phyloP scores from a whole-genome alignment of 2,329 filamentous ascomycete species.

The Basipetospora chlamydospora region DNA sequence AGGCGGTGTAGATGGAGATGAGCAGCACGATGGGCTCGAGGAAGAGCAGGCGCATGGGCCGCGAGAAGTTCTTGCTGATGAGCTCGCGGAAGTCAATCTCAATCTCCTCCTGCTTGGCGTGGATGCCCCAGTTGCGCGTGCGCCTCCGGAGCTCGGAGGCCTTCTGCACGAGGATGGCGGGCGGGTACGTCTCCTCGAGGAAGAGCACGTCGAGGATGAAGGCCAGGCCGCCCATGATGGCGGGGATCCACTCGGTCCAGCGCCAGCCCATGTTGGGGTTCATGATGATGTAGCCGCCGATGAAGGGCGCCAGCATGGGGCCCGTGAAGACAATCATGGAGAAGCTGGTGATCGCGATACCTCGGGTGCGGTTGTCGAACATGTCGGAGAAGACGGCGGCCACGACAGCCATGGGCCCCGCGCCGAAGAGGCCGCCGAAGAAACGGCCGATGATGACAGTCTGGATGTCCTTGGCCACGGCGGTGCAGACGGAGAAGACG shows the following conservation, averaged over 20 bases:
- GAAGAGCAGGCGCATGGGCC: constrained; percentile 50
- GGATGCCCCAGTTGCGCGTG: constrained; percentile 56
- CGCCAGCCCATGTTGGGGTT: constrained; percentile 50
- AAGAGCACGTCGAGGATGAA: constrained; percentile 46
- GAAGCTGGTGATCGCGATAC: constrained; percentile 29
- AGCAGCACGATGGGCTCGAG: constrained; percentile 55
- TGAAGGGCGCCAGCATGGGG: constrained; percentile 51
- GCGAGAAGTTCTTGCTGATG: constrained; percentile 50
- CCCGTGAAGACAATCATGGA: constrained; percentile 45
- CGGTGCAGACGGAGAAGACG: constrained; percentile 50
- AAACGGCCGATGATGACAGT: constrained; percentile 59
- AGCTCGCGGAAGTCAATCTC: constrained; percentile 51
- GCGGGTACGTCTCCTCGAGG: constrained; percentile 56
- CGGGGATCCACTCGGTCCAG: constrained; percentile 53
- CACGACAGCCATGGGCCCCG: constrained; percentile 52
- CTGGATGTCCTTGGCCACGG: constrained; percentile 52
- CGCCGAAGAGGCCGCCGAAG: constrained; percentile 59
- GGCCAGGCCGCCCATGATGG: constrained; percentile 48
- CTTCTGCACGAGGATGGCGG: constrained; percentile 47
- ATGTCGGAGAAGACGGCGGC: constrained; percentile 60
- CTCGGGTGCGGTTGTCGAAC: constrained; percentile 49
- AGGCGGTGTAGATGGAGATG: constrained; percentile 57
- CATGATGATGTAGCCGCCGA: constrained; percentile 52
- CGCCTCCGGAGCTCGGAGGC: constrained; percentile 45
- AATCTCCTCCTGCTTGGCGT: constrained; percentile 58